Conservation (phyloP, 257 asterid species). For the Echites panduratus region DNA sequence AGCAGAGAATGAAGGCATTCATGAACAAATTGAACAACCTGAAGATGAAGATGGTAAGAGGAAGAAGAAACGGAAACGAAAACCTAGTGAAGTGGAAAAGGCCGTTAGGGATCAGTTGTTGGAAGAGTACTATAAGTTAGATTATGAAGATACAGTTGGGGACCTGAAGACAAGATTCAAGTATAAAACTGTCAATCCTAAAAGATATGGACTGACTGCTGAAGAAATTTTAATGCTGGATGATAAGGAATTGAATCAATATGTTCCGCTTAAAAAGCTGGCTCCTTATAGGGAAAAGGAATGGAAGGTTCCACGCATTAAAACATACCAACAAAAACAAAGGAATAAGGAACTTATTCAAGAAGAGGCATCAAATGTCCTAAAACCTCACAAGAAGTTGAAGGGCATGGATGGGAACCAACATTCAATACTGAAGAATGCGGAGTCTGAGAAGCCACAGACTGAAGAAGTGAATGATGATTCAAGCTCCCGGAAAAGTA, state of each 20-base stretch:
- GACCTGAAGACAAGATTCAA: constrained; percentile 80
- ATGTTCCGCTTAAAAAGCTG: constrained; percentile 66
- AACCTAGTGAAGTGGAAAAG: constrained; percentile 43
- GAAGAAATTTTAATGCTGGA: constrained; percentile 49
- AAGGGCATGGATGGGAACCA: constrained; percentile 17
- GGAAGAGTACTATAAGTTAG: constrained; percentile 87
- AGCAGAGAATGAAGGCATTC: constrained; percentile 20
- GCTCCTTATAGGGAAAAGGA: constrained; percentile 74
- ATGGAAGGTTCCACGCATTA: constrained; percentile 65
- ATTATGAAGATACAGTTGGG: constrained; percentile 72
- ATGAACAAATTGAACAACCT: constrained; percentile 11
- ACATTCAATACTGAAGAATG: constrained; percentile 19
- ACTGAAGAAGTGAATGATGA: constrained; percentile 28
- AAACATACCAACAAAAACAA: constrained; percentile 39
- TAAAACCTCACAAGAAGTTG: constrained; percentile 21
- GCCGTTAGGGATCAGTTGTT: constrained; percentile 43
- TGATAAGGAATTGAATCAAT: constrained; percentile 71
- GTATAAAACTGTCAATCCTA: constrained; percentile 55
- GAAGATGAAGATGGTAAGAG: constrained; percentile 44
- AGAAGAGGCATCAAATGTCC: constrained; percentile 16
- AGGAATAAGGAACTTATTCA: constrained; percentile 13
- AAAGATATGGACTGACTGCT: constrained; percentile 48
- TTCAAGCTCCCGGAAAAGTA: constrained; percentile 29
- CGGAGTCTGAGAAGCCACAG: constrained; percentile 21
- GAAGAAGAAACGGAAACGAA: constrained; percentile 46